Base-by-base conservation (phyloP, 1,284 basidiomycete species). In the Jaminaea rosea region DNA sequence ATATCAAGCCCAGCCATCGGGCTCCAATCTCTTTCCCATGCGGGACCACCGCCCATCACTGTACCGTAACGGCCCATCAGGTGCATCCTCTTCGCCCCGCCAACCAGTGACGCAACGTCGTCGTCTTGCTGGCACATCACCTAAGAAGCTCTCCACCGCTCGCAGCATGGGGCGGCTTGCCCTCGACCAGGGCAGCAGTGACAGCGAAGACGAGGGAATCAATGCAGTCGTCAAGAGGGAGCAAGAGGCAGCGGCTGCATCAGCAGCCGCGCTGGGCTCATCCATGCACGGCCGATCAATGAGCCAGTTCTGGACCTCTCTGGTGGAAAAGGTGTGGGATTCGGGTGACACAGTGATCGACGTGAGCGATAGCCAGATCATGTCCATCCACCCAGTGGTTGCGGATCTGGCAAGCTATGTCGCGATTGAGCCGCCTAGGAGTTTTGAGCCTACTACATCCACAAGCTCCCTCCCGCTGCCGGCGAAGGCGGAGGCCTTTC, bases 381-480 rank as follows among this genome's bases (percentile, higher is more conserved):
- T 17, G 10, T 37, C 23, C 17, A 57, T 64, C 28, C 50, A 55
- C 21, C 45, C 56, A 8, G 24, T 51, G 23, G 49, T 64, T 2
- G 59, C 57, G 27, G 62, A 64, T 29, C 50, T 64, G 31, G 51
- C 50, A 34, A 55, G 56, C 45, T 60, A 50, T 29, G 62, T 64
- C n/a, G 51, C 51, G 3, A 47, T 64, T 21, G 52, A 55, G 26
- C 59, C 59, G 28, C 54, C 44, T 21, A 48, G 50, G n/a, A 28
- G 36, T 15, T 52, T 49, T 26, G 46, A 21, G 26, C 32, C 10
- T 29, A 26, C 44, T 23, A 15, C 44, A 26, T 45, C 44, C 21
- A 27, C 44, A 15, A 19, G n/a, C 13, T 21, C 15, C 13, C 17
- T 47, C 29, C 24, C 23, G 27, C 10, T 19, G 39, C 26, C 31